Conservation (phyloP, 2,329 filamentous ascomycete species). For the Pseudopyricularia cyperi region DNA sequence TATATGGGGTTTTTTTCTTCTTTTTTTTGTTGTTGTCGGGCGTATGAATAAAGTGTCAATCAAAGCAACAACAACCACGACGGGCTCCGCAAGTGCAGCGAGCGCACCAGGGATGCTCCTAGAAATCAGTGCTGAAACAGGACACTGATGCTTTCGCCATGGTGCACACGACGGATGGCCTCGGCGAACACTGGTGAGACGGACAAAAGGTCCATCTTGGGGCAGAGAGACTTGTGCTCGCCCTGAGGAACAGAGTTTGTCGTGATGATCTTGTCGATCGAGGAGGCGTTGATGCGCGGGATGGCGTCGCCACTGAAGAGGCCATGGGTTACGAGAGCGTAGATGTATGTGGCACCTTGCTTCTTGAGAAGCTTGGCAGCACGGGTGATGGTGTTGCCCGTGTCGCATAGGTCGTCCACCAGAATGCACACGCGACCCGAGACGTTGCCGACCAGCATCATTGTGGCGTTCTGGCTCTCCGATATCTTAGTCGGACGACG, state of each 20-base stretch:
- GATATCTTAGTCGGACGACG: constrained; percentile 57
- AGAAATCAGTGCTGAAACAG: constrained; percentile 59
- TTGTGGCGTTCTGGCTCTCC: constrained; percentile 65
- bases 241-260: constrained; percentile 91
- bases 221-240: constrained; percentile 63
- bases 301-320: constrained; percentile 93
- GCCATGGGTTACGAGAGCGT: constrained; percentile 86
- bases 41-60: too few species aligned
- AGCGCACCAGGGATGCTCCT: too few species aligned
- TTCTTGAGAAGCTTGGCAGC: constrained; percentile 95
- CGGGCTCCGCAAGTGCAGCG: not conserved
- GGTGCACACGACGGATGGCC: constrained; percentile 89
- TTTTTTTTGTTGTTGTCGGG: not conserved
- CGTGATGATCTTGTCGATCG: constrained; percentile 84
- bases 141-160: constrained; percentile 94
- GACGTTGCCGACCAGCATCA: constrained; percentile 75
- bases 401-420: constrained; percentile 89
- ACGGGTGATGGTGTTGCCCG: constrained; percentile 91
- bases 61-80: not conserved
- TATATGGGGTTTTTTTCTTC: not conserved
- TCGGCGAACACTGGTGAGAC: constrained; percentile 87
- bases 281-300: constrained; percentile 82
- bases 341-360: constrained; percentile 83
- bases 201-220: constrained; percentile 86
- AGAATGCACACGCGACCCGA: constrained; percentile 65